Conservation (phyloP, 306 rosid genomes). For the Ormosia emarginata region DNA sequence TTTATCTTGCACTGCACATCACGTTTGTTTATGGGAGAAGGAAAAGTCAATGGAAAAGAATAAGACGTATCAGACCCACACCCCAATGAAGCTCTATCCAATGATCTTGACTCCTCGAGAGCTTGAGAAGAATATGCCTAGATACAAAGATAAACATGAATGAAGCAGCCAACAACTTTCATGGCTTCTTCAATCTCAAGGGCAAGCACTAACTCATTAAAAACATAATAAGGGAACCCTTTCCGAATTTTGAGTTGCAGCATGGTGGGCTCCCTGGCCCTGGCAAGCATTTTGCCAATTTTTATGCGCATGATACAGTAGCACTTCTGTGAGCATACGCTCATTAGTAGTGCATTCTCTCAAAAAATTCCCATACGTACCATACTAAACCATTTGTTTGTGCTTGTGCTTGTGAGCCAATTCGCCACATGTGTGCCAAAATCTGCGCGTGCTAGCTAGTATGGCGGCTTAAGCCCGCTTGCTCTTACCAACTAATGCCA, state of each 20-base stretch:
- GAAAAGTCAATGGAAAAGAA: constrained; percentile 35
- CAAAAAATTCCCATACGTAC: not conserved
- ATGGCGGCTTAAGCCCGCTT: constrained; percentile 67
- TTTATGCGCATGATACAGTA: constrained; percentile 81
- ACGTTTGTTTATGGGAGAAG: not conserved
- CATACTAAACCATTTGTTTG: constrained; percentile 24
- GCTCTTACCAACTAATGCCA: constrained; percentile 39
- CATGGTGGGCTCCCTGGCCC: constrained; percentile 54
- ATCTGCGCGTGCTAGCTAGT: constrained; percentile 55
- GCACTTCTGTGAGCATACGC: constrained; percentile 45
- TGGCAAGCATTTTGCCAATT: constrained; percentile 28
- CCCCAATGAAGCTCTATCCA: constrained; percentile 25
- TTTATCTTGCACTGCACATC: constrained; percentile 31
- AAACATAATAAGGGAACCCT: constrained; percentile 22
- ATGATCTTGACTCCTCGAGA: constrained; percentile 14
- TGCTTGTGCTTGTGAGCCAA: constrained; percentile 22
- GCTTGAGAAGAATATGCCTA: constrained; percentile 29
- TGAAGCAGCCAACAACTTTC: constrained; percentile 14
- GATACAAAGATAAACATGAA: constrained; percentile 24
- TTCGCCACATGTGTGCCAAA: constrained; percentile 45
- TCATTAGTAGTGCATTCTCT: constrained; percentile 24
- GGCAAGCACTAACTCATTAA: constrained; percentile 23
- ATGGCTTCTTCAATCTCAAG: constrained; percentile 2
- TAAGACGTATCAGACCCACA: constrained; percentile 32
- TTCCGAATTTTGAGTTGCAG: constrained; percentile 12